Conservation (phyloP, 129 eudicot genomes). For the Centrapalus pauciflorus region DNA sequence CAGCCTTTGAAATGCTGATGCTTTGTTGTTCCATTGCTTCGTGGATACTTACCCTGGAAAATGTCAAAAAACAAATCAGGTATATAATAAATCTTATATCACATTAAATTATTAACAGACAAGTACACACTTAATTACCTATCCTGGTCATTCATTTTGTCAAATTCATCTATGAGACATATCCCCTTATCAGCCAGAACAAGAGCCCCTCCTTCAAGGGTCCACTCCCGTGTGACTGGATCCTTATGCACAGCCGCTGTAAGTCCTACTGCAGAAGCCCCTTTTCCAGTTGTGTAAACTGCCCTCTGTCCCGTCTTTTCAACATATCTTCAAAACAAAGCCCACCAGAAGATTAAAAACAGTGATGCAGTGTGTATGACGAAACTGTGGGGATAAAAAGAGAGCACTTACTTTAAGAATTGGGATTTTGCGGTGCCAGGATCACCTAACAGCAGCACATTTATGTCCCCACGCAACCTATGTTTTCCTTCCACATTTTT, state of each 20-base stretch:
- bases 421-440: constrained; percentile 99
- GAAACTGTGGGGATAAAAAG: background rate
- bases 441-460: constrained; percentile 87
- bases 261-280: constrained; percentile 99
- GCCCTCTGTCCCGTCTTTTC: constrained; percentile 99
- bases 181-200: constrained; percentile 96
- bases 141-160: constrained; percentile 99
- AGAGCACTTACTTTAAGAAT: constrained; percentile 71
- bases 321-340: constrained; percentile 57
- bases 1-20: constrained; percentile 96
- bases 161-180: constrained; percentile 94
- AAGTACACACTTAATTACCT: constrained; percentile 40
- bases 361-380: background rate
- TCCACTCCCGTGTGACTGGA: constrained; percentile 97
- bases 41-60: constrained; percentile 86
- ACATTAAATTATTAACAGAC: background rate
- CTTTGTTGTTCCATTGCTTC: constrained; percentile 99
- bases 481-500: constrained; percentile 90
- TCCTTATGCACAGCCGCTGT: constrained; percentile 99
- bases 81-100: background rate
- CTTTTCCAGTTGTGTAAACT: constrained; percentile 97
- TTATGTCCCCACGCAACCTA: constrained; percentile 87
- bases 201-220: constrained; percentile 99
- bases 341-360: background rate
- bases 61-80: background rate